A percentile compares a stretch with the other conserved stretches of the same genome.
phyloP scores from a whole-genome alignment of 83 land plant species.

The Picea abies region DNA sequence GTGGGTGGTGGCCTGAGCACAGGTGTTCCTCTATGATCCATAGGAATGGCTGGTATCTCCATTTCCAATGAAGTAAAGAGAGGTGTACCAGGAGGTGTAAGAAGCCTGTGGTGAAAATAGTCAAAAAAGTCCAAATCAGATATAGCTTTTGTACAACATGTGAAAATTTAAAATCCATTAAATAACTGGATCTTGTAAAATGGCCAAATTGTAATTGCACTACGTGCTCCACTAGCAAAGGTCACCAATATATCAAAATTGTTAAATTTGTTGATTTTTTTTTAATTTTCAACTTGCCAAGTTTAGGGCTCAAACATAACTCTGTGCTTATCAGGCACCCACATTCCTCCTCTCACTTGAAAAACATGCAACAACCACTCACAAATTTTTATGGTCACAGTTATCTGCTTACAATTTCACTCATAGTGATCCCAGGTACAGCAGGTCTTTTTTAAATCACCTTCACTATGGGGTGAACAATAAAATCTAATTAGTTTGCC shows the following conservation, averaged over 20 bases:
- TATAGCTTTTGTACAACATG: not conserved
- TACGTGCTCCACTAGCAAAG: not conserved
- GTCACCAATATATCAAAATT: not conserved
- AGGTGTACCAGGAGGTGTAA: conserved; percentile 80
- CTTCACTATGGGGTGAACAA: too few relatives aligned
- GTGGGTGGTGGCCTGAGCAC: conserved; percentile 40
- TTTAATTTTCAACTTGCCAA: too few relatives aligned
- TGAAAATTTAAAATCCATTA: not conserved
- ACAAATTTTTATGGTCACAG: too few relatives aligned
- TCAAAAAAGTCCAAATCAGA: not conserved
- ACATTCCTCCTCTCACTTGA: too few relatives aligned
- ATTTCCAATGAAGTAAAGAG: conserved; percentile 67
- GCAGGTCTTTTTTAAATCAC: too few relatives aligned
- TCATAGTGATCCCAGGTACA: too few relatives aligned
- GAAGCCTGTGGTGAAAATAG: conserved; percentile 53
- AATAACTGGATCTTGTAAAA: not conserved
- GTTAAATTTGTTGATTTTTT: not conserved
- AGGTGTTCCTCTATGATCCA: conserved; percentile 44
- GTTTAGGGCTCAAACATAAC: too few relatives aligned
- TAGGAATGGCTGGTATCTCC: conserved; percentile 35
- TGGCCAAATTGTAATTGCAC: not conserved
- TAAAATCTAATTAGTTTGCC: too few relatives aligned
- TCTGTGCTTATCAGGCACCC: too few relatives aligned
- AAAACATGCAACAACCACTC: too few relatives aligned
- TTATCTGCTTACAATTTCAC: too few relatives aligned